These are phyloP conservation scores for Austroboletus niveus DNA, from an alignment of 1,284 basidiomycete species.

Conservation along the genomic window DNA sequence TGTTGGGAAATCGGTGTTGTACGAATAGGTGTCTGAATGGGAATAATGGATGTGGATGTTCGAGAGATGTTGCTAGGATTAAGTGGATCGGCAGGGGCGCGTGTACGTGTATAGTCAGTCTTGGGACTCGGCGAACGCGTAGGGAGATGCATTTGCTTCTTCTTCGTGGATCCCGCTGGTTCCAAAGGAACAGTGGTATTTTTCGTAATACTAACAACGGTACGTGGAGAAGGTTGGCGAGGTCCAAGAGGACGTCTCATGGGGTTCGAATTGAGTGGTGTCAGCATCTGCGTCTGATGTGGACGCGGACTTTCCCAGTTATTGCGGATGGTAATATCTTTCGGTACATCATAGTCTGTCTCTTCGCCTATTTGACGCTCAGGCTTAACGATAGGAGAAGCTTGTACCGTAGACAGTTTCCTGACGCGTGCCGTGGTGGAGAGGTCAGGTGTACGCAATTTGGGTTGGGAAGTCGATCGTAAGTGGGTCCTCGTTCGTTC, in stretches of 20 bases:
- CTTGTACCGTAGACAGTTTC: slow-evolving; percentile 33
- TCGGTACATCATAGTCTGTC: slow-evolving; percentile 1
- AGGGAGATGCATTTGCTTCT: slow-evolving; percentile 5
- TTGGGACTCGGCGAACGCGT: slow-evolving; percentile 3
- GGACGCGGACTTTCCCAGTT: background rate
- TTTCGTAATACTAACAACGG: background rate
- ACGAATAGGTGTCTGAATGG: slow-evolving; percentile 4
- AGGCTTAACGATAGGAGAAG: slow-evolving; percentile 25
- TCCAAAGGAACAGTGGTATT: background rate
- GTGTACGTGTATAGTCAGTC: slow-evolving; percentile 1
- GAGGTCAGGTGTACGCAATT: slow-evolving; percentile 11
- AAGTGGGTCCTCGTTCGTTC: slow-evolving; percentile 16
- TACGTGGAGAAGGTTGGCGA: slow-evolving; percentile 17
- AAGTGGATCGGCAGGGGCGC: background rate
- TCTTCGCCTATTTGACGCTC: slow-evolving; percentile 12
- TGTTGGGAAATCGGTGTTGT: slow-evolving; percentile 7
- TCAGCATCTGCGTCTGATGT: background rate
- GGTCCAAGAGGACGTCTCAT: slow-evolving; percentile 23
- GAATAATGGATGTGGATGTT: slow-evolving; percentile 4
- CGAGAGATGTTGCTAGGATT: slow-evolving; percentile 1
- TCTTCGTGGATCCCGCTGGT: background rate
- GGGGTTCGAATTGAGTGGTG: slow-evolving; percentile 16
- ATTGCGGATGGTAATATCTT: background rate
- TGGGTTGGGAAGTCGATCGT: slow-evolving; percentile 32
- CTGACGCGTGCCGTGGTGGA: slow-evolving; percentile 9